Evolutionary conservation across 345 rosid species (phyloP).

Genomic region (Eucalyptus sp.): DNA sequence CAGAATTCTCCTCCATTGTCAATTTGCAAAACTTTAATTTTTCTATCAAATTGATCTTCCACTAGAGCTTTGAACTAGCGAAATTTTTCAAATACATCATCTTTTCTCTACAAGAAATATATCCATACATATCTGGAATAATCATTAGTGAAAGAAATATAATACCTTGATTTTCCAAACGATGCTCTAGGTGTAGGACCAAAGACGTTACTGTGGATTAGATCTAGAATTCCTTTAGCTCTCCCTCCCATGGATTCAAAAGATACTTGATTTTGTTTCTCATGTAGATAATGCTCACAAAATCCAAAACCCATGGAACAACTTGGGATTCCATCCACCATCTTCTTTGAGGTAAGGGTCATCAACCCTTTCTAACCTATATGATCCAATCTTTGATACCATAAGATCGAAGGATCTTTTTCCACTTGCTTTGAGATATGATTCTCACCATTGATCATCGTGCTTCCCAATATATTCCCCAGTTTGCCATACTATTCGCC

Average conservation of each 20-base stretch:
- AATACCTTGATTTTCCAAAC: background rate
- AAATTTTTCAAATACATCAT: background rate
- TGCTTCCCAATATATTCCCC: background rate
- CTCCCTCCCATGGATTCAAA: background rate
- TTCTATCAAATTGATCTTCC: background rate
- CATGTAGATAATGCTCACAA: background rate
- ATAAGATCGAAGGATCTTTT: background rate
- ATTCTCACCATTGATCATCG: too few species aligned
- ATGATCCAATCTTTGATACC: background rate
- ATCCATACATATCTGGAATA: background rate
- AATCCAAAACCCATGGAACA: too few species aligned
- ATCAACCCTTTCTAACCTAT: background rate
- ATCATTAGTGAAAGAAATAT: background rate
- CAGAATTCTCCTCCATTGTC: background rate
- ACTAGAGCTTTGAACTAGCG: background rate
- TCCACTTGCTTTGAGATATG: background rate
- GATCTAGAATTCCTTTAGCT: background rate
- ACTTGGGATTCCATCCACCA: background rate
- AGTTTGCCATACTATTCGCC: accelerated
- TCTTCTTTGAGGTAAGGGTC: background rate
- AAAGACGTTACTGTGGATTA: background rate
- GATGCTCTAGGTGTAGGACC: background rate
- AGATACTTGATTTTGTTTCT: background rate
- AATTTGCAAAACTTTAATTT: background rate
- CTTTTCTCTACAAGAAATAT: background rate